Evolutionary conservation across 306 rosid species (phyloP), one percentile per base, ranked within the genome.

Genomic region (Echinosophora koreensis): DNA sequence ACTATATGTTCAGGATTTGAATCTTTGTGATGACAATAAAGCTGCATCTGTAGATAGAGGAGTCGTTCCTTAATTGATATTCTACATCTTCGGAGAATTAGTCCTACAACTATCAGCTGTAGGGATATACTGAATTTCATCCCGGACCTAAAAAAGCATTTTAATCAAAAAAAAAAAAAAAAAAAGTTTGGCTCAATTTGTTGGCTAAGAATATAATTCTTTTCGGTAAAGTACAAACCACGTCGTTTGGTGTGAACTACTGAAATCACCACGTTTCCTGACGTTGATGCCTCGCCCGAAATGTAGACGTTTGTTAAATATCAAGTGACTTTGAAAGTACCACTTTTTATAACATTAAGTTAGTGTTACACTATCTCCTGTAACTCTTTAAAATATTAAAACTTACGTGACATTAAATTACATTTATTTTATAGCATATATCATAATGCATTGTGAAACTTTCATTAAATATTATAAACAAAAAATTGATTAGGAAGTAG

Each of bases 201-300:
- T 49, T 59, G 2, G 50, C 8, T 27, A 67, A 81, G 67, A 60
- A 69, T 39, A 68, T 49, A 54, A 46, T 66, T 22, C 37, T 57
- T 71, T 59, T 54, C 54, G 77, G 77, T 70, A 58, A 57, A 55
- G 11, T 13, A 13, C 39, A 85, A 47, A 78, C 82, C 81, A 17
- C 62, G 60, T 73, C 82, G 86, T 77, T 52, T 67, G 77, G 72
- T 67, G 80, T 73, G 66, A 73, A 65, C 47, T 12, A 66, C 60
- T 60, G 30, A 70, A 39, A 69, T 67, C 49, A 69, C 54, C 77
- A 66, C 62, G 80, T 60, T 78, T 73, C 64, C 11, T 74, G 88
- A 77, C 44, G 52, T 66, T 13, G 78, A 81, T 84, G 73, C 62
- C 65, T 69, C 37, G 70, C 74, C 92, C 47, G 77, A 55, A 66